Evolutionary conservation across 2,329 filamentous ascomycete species (phyloP).

Genomic region (Elsinoe arachidis): DNA sequence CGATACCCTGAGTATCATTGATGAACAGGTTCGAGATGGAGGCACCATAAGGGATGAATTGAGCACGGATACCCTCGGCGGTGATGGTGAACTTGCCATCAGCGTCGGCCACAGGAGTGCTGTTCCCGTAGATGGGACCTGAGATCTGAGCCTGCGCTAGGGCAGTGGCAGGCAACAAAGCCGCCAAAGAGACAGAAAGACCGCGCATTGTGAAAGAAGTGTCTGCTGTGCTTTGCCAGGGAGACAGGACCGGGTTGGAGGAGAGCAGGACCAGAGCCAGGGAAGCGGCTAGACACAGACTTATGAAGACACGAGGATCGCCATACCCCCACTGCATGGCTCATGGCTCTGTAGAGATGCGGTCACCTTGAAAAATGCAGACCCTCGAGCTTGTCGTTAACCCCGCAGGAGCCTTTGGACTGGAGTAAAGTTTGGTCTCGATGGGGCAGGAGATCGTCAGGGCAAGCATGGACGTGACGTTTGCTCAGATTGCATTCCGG

Average conservation of each 20-base stretch:
- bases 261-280: background rate
- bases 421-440: background rate
- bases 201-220: constrained; percentile 4
- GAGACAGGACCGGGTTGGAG: background rate
- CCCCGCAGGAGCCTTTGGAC: constrained; percentile 1
- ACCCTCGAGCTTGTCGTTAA: background rate
- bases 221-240: background rate
- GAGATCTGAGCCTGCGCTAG: constrained; percentile 13
- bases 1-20: constrained; percentile 57
- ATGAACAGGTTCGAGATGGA: constrained; percentile 64
- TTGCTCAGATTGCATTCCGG: background rate
- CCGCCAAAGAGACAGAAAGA: constrained; percentile 14
- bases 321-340: constrained; percentile 10
- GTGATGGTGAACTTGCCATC: constrained; percentile 62
- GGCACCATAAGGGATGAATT: constrained; percentile 67
- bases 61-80: constrained; percentile 56
- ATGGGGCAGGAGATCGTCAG: constrained; percentile 13
- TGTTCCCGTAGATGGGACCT: constrained; percentile 7
- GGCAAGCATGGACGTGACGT: constrained; percentile 7
- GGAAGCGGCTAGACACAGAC: constrained; percentile 6
- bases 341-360: too few relatives aligned
- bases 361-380: background rate
- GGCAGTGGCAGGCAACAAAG: constrained; percentile 18
- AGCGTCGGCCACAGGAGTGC: constrained; percentile 19
- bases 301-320: constrained; percentile 9